Evolutionary conservation across 2,329 filamentous ascomycete genomes (phyloP).

Genomic region (Stagonosporopsis chrysanthemi): DNA sequence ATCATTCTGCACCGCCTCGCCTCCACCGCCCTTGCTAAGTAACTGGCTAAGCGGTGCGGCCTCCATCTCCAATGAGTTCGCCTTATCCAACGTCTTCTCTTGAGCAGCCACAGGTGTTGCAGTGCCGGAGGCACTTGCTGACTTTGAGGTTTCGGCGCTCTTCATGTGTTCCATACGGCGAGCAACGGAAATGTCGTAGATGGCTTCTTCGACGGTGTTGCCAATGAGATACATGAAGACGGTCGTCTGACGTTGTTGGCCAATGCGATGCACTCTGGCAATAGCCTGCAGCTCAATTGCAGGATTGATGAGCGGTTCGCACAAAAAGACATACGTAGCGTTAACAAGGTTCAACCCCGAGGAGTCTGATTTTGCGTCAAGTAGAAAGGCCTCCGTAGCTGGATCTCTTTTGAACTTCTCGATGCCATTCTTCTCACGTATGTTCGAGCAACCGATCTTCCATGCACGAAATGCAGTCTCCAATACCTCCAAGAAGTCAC

Average conservation of each 20-base stretch:
- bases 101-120: slow-evolving; percentile 52
- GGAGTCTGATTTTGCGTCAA: slow-evolving; percentile 88
- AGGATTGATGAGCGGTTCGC: slow-evolving; percentile 91
- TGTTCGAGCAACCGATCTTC: slow-evolving; percentile 75
- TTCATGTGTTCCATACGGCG: slow-evolving; percentile 81
- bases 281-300: slow-evolving; percentile 95
- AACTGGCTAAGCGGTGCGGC: slow-evolving; percentile 73
- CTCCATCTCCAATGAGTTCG: slow-evolving; percentile 85
- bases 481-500: slow-evolving; percentile 79
- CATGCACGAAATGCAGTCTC: slow-evolving; percentile 73
- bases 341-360: slow-evolving; percentile 91
- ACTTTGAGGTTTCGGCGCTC: slow-evolving; percentile 26
- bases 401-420: slow-evolving; percentile 79
- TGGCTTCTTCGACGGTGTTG: slow-evolving; percentile 89
- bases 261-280: slow-evolving; percentile 92
- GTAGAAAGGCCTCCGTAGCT: slow-evolving; percentile 78
- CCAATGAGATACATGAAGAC: slow-evolving; percentile 96
- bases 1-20: slow-evolving; percentile 78
- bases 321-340: slow-evolving; percentile 92
- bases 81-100: slow-evolving; percentile 74
- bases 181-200: slow-evolving; percentile 84
- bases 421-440: slow-evolving; percentile 74
- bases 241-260: slow-evolving; percentile 84
- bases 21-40: slow-evolving; percentile 73
- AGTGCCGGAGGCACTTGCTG: slow-evolving; percentile 22